Base-by-base conservation (phyloP, 768 basidiomycete genomes). In the Lyophyllum atratum region DNA sequence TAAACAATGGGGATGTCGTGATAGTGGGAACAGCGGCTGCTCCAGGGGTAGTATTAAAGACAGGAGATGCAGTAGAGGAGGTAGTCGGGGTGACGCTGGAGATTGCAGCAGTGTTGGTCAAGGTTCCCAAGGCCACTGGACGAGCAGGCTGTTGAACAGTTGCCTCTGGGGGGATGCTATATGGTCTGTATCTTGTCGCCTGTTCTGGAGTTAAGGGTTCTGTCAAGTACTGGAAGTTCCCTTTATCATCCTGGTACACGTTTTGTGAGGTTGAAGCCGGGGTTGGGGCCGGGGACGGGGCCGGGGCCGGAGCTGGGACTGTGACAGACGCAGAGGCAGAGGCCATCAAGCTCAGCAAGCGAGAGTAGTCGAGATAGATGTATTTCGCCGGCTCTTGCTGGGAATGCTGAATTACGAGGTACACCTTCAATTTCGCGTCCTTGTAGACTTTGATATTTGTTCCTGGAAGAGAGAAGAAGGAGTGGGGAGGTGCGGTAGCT, bases 141-240 rank as follows among this genome's bases (percentile, higher is more conserved):
- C 22, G 40, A 12, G 40, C 19, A 40, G 24, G 44, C 17, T 40
- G 40, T 39, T 21, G 37, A 26, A 52, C 33, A 26, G 26, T 22
- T 37, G 58, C 5, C 33, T 59, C 47, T 31, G 47, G 46, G 12
- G 50, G 58, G n/a, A 62, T 43, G 47, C 51, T 52, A 31, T 46
- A 59, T 11, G 58, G 49, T 4, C 33, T 50, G 34, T 56, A 54
- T 45, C 28, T 43, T 10, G 37, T 28, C 9, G 17, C n/a, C 37
- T 22, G 40, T 25, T 48, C 28, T 8, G 15, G 19, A 10, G 24
- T 28, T 22, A 29, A 25, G 9, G 22, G 46, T 12, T 42, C 54
- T 14, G 43, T 24, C n/a, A 37, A n/a, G 22, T 24, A 37, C 21
- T 49, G 46, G 26, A 42, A n/a, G 28, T 49, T 49, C 25, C n/a